Base-by-base conservation (phyloP, 192 early-diverging fungal species). In the Entomortierella lignicola region DNA sequence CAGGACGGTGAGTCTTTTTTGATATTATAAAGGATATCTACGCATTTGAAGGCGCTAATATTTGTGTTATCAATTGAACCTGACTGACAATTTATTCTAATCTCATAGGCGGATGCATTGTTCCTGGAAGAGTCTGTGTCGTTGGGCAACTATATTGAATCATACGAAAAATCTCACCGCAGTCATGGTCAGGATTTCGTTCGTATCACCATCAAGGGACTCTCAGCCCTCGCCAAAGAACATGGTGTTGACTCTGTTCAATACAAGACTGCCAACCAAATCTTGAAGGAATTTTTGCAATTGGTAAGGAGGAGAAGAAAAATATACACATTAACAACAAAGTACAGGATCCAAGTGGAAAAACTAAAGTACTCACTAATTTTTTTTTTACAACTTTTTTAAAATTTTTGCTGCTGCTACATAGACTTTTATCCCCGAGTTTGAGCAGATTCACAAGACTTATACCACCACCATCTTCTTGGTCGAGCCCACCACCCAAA, bases 361-460 rank as follows among this genome's bases (percentile, higher is more conserved):
- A n/a, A n/a, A n/a, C n/a, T n/a, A n/a, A n/a, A n/a, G n/a, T n/a
- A n/a, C n/a, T n/a, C n/a, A n/a, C n/a, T n/a, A n/a, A n/a, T n/a
- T n/a, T n/a, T n/a, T n/a, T n/a, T n/a, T n/a, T n/a, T n/a, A n/a
- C n/a, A n/a, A n/a, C n/a, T n/a, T n/a, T n/a, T n/a, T n/a, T n/a
- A n/a, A n/a, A n/a, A n/a, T n/a, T n/a, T n/a, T n/a, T n/a, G n/a
- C n/a, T n/a, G n/a, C n/a, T 26, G 4, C 31, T 20, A 26, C 0
- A n/a, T 60, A 79, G 75, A 65, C 68, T 10, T 66, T 79, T 21
- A 70, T 79, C 23, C 75, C 75, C 1, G 63, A 79, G 56, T 79
- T 70, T 66, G 75, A 70, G 52, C 67, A 79, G 57, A 79, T 79
- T 30, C 75, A 79, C 75, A 70, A 79, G 52, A 66, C 66, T 0